These are phyloP conservation scores for Rhodotorula babjevae DNA, from an alignment of 768 basidiomycete species.

Conservation along the genomic window DNA sequence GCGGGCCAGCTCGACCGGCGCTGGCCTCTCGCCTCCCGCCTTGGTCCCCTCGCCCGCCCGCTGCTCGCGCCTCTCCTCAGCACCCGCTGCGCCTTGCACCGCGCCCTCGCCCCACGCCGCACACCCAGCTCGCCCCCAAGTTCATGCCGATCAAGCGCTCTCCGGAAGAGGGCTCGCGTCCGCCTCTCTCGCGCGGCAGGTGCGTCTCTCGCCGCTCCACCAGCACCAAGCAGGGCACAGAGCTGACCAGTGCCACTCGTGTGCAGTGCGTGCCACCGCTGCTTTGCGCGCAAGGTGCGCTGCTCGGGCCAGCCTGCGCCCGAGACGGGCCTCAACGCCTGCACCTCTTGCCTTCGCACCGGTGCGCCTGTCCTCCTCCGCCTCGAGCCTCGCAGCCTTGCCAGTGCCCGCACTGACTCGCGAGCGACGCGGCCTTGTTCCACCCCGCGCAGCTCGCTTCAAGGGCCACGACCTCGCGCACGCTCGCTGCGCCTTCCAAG, in stretches of 20 bases:
- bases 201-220: background rate
- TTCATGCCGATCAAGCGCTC: conserved; percentile 29
- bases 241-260: background rate
- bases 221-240: no score
- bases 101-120: no score
- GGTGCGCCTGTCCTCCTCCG: conserved; percentile 9
- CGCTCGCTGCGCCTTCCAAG: conserved; percentile 22
- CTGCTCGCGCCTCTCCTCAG: no score
- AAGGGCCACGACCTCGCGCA: conserved; percentile 18
- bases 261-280: conserved; percentile 30
- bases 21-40: no score
- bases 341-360: conserved; percentile 20
- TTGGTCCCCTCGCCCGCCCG: no score
- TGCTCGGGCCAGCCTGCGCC: conserved; percentile 26
- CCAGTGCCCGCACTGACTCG: no score
- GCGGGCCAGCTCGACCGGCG: no score
- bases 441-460: conserved; percentile 12
- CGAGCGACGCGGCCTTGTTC: background rate
- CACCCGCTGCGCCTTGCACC: no score
- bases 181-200: conserved; percentile 28
- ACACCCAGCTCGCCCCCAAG: no score
- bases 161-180: conserved; percentile 12
- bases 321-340: conserved; percentile 3
- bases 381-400: no score
- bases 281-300: conserved; percentile 29